A percentile compares a stretch with the other conserved stretches of the same genome.
Conservation (phyloP, 306 rosid species). For the Corylus heterophylla region DNA sequence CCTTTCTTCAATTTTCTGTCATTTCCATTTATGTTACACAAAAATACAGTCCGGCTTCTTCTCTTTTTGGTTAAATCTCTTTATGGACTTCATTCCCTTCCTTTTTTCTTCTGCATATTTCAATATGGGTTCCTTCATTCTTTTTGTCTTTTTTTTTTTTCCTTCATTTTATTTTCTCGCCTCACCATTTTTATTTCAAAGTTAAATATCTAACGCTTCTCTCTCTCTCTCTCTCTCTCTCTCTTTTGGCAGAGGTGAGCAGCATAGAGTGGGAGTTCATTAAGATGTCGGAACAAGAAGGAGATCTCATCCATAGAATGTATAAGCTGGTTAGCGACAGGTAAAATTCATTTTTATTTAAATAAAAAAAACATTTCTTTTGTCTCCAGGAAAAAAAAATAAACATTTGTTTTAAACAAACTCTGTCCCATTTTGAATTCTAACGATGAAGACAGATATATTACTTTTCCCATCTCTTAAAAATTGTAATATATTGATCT, state of each 20-base stretch:
- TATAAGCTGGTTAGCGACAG: constrained; percentile 58
- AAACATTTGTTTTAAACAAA: neutral
- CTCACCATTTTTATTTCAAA: neutral
- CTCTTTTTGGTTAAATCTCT: neutral
- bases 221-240: neutral
- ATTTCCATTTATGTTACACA: neutral
- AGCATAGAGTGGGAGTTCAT: constrained; percentile 60
- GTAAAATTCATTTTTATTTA: constrained; percentile 17
- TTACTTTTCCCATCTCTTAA: too few relatives aligned
- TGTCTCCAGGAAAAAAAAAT: neutral
- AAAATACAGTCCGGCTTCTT: neutral
- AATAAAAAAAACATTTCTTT: neutral
- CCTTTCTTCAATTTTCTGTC: neutral
- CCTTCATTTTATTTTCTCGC: neutral
- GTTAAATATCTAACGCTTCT: neutral
- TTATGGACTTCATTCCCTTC: neutral
- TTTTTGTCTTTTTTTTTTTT: neutral
- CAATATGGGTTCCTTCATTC: neutral
- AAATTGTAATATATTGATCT: too few relatives aligned
- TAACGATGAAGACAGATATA: too few relatives aligned
- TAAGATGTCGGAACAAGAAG: constrained; percentile 55
- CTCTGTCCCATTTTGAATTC: too few relatives aligned
- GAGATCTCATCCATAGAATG: constrained; percentile 62
- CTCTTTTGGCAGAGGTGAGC: constrained; percentile 49
- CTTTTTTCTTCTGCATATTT: neutral